Percentiles rank a stretch among this genome's conserved stretches.
phyloP scores from a whole-genome alignment of 2,329 filamentous ascomycete species.

The Periconia digitata region DNA sequence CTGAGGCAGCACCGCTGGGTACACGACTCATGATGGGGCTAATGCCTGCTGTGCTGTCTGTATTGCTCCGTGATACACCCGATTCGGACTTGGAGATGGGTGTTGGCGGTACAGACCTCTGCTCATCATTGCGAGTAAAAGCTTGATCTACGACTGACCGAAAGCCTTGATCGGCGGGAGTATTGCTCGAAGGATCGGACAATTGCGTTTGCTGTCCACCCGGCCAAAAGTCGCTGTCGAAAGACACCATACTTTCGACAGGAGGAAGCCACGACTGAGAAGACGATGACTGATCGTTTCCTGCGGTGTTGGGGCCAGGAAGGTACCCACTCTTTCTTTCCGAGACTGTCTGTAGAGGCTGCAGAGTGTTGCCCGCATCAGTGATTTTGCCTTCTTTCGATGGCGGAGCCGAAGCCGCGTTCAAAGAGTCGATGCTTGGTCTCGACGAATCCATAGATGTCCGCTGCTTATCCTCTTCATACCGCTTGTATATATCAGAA shows the following conservation, averaged over 20 bases:
- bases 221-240: conserved; percentile 32
- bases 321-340: conserved; percentile 64
- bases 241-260: conserved; percentile 23
- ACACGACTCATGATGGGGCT: conserved; percentile 66
- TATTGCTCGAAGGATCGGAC: conserved; percentile 7
- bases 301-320: conserved; percentile 42
- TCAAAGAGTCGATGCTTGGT: conserved; percentile 58
- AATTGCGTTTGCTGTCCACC: conserved; percentile 15
- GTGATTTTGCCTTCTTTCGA: conserved; percentile 1
- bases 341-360: conserved; percentile 55
- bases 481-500: conserved; percentile 74
- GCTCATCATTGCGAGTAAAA: conserved; percentile 62
- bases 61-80: conserved; percentile 61
- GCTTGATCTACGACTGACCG: conserved; percentile 63
- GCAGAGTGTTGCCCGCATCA: conserved; percentile 24
- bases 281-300: conserved; percentile 3
- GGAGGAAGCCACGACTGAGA: conserved; percentile 18
- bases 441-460: conserved; percentile 60
- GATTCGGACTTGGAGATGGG: conserved; percentile 49
- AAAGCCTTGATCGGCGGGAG: conserved; percentile 28
- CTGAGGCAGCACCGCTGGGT: conserved; percentile 48
- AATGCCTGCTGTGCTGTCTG: conserved; percentile 63
- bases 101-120: conserved; percentile 54
- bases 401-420: conserved; percentile 26
- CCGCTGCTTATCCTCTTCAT: conserved; percentile 65